Evolutionary conservation across 2,329 filamentous ascomycete genomes (phyloP).

Genomic region (Cytospora piceicola): DNA sequence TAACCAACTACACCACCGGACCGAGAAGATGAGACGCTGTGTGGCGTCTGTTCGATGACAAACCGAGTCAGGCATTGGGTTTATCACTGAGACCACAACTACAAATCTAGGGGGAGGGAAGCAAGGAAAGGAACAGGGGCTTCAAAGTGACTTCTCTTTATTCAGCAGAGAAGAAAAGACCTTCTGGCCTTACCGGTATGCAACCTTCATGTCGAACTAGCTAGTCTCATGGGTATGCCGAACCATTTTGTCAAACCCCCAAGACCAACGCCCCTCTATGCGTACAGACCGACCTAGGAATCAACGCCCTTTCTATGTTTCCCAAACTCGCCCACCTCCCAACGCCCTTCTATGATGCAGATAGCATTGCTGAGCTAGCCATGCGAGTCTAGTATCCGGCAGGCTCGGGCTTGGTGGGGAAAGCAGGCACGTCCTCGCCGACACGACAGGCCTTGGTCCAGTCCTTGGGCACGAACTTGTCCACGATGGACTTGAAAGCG

Average conservation of each 20-base stretch:
- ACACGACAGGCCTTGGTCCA: slow-evolving; percentile 67
- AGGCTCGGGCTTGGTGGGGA: slow-evolving; percentile 55
- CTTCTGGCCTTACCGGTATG: neutral
- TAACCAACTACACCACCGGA: neutral
- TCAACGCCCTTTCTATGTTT: neutral
- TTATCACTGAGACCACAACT: no score
- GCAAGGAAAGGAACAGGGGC: no score
- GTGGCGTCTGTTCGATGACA: no score
- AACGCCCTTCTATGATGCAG: neutral
- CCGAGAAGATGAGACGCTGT: neutral
- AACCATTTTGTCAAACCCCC: neutral
- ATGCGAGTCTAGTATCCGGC: slow-evolving; percentile 49
- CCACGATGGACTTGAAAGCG: slow-evolving; percentile 90
- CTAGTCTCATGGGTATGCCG: neutral
- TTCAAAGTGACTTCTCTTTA: no score
- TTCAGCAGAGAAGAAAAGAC: no score
- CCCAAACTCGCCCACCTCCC: neutral
- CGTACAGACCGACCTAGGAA: neutral
- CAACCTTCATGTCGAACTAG: neutral
- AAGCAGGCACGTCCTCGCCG: slow-evolving; percentile 48
- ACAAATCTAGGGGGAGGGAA: no score
- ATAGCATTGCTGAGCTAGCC: neutral
- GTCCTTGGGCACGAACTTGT: slow-evolving; percentile 82
- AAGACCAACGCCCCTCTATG: neutral
- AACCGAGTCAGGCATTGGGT: no score